Percentiles rank a stretch among this genome's conserved stretches.
phyloP scores from a whole-genome alignment of 257 asterid species.

The Craterostigma plantagineum region DNA sequence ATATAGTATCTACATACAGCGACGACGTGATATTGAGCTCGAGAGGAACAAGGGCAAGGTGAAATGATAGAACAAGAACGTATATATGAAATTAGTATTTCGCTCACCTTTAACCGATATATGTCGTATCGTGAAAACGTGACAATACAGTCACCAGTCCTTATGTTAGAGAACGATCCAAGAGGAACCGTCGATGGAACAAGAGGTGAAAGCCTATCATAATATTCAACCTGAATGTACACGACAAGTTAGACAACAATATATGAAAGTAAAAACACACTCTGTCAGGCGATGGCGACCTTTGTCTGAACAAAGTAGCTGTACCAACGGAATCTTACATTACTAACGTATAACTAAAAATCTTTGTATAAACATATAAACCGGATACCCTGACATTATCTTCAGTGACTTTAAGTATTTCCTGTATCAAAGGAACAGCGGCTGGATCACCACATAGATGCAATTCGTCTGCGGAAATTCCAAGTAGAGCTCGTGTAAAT shows the following conservation, averaged over 20 bases:
- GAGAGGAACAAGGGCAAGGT: no score
- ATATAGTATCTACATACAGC: no score
- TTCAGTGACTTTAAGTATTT: conserved; percentile 73
- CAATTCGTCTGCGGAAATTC: conserved; percentile 77
- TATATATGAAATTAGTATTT: not conserved
- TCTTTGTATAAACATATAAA: not conserved
- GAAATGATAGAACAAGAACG: no score
- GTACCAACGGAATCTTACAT: not conserved
- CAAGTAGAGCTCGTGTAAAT: conserved; percentile 89
- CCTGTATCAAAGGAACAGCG: conserved; percentile 72
- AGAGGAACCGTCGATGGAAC: conserved; percentile 57
- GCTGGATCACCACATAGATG: conserved; percentile 97
- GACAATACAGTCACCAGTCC: conserved; percentile 83
- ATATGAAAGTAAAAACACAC: not conserved
- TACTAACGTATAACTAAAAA: not conserved
- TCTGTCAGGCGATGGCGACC: not conserved
- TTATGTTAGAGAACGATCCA: conserved; percentile 54
- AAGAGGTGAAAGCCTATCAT: conserved; percentile 96
- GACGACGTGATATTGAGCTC: no score
- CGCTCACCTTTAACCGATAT: conserved; percentile 60
- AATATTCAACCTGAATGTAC: conserved; percentile 51
- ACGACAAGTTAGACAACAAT: no score
- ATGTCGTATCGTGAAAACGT: conserved; percentile 69
- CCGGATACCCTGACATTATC: conserved; percentile 51
- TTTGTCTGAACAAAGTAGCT: not conserved